Evolutionary conservation across 2,329 filamentous ascomycete genomes (phyloP), one percentile per base, ranked within the genome.

Genomic region (Lojkania enalia): DNA sequence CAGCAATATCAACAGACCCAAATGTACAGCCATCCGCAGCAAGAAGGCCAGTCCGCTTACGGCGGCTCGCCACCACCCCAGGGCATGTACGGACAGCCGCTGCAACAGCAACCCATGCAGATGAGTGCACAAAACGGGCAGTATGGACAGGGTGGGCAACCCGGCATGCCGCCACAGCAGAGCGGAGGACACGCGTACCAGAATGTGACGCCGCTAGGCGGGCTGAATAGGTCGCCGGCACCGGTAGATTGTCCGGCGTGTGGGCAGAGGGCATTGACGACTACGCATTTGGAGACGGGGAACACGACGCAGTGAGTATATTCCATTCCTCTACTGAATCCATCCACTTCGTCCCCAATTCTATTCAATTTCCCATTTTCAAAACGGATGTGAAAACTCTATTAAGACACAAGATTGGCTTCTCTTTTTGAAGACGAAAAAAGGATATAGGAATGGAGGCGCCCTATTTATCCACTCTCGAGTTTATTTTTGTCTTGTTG

Each of bases 181-280:
- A 59, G 58, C 37, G 49, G 55, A 27, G 66, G 64, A 14, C 55
- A 54, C n/a, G 54, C 60, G 2, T 71, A 66, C 57, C 67, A 69
- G 44, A 69, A 46, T 42, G 64, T 58, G 2, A 70, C 65, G 1
- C 66, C 69, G 2, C 61, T 71, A 30, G 56, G 63, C 7, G 57
- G 40, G 21, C 39, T 71, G 19, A 54, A 57, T 29, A 54, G 67
- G 4, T 60, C 57, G 2, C 62, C 75, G 1, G 70, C 71, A 4
- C 74, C 73, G 0, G 74, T 73, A 1, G 75, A 78, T 48, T 78
- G 76, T 52, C 76, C 75, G 0, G 63, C 67, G 3, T 79, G 76
- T 35, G 69, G 71, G 4, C 58, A 69, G 39, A 58, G 76, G 1
- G 54, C 60, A 2, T 60, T 74, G 65, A 75, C 72, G 2, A 66